Conservation (phyloP, 331 rosid genomes). For the Quercus phellos region DNA sequence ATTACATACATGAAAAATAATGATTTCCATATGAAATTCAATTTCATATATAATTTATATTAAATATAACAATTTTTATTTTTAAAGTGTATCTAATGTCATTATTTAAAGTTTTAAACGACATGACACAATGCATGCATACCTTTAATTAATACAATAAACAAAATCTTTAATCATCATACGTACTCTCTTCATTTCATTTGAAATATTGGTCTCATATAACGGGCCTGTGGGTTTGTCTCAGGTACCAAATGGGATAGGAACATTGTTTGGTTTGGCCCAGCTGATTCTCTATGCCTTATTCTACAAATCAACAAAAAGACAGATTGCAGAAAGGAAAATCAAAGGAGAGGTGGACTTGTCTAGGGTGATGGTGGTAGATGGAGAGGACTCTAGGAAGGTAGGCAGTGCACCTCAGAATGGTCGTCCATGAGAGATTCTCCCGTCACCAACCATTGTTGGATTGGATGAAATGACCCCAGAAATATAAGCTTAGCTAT, state of each 20-base stretch:
- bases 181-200: too few relatives aligned
- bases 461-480: background rate
- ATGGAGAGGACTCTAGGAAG: conserved; percentile 20
- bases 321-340: conserved; percentile 49
- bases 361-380: conserved; percentile 37
- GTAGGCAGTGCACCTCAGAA: background rate
- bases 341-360: conserved; percentile 29
- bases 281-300: conserved; percentile 70
- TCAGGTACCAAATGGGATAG: conserved; percentile 88
- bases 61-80: too few relatives aligned
- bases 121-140: background rate
- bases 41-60: background rate
- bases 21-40: background rate
- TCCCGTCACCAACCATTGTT: background rate
- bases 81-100: too few relatives aligned
- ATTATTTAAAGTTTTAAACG: too few relatives aligned
- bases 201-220: background rate
- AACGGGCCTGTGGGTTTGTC: background rate
- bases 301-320: conserved; percentile 64
- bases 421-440: background rate
- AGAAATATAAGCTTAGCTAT: background rate
- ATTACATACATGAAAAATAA: background rate
- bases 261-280: conserved; percentile 43
- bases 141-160: too few relatives aligned
- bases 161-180: too few relatives aligned